Percentiles rank a stretch among this genome's conserved stretches.
phyloP scores from a whole-genome alignment of 1,284 basidiomycete species.

The Malassezia dermatis region DNA sequence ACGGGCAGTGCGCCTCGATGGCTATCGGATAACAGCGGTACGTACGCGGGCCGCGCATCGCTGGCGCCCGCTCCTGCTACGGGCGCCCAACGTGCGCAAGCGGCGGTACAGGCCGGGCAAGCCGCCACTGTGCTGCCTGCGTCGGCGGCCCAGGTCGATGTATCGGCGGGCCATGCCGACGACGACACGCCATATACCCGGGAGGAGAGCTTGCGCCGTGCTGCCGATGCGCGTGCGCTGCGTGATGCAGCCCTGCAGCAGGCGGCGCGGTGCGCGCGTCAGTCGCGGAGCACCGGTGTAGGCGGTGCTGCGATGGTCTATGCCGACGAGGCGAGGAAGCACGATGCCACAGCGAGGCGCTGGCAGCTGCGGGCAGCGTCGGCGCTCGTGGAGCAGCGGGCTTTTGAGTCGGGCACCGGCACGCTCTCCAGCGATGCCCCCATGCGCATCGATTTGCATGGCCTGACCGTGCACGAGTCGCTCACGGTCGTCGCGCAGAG shows the following conservation, averaged over 20 bases:
- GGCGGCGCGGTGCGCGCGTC: constrained; percentile 23
- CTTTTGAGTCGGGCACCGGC: neutral
- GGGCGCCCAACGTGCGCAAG: neutral
- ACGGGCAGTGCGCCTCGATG: constrained; percentile 1
- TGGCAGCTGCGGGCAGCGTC: constrained; percentile 45
- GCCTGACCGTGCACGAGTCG: constrained; percentile 46
- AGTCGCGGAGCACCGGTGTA: neutral
- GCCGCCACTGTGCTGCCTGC: constrained; percentile 26
- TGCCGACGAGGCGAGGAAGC: constrained; percentile 45
- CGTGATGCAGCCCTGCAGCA: constrained; percentile 43
- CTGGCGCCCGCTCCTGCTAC: neutral
- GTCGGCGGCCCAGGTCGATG: constrained; percentile 20
- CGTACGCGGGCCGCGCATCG: constrained; percentile 11
- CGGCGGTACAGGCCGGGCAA: constrained; percentile 3
- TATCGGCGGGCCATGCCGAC: neutral
- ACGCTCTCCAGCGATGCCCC: constrained; percentile 2
- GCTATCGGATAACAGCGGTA: neutral
- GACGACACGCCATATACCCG: constrained; percentile 18
- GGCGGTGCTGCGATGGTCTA: constrained; percentile 26
- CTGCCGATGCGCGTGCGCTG: constrained; percentile 37
- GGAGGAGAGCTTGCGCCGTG: constrained; percentile 26
- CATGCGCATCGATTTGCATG: constrained; percentile 46
- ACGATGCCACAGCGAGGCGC: constrained; percentile 41
- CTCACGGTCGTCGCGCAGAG: constrained; percentile 43
- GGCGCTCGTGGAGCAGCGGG: constrained; percentile 42